phyloP scores from a whole-genome alignment of 768 basidiomycete genomes.

The Asterophora parasitica region DNA sequence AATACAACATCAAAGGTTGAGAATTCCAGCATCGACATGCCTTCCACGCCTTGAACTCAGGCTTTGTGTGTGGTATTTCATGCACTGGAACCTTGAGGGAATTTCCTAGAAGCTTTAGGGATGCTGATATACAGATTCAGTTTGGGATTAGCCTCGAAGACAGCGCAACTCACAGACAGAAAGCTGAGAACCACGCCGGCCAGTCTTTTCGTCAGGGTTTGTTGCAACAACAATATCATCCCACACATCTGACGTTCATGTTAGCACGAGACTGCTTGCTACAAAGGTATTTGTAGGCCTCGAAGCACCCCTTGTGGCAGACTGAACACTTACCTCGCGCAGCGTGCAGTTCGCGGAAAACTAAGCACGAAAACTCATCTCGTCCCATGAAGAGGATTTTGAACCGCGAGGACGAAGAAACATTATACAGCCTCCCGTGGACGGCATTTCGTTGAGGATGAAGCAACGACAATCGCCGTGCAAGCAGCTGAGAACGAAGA shows the following conservation, averaged over 20 bases:
- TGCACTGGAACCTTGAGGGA: conserved; percentile 49
- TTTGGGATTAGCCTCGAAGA: background rate
- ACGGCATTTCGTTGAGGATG: background rate
- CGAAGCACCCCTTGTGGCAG: background rate
- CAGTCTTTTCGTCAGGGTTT: conserved; percentile 60
- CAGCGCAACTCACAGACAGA: conserved; percentile 45
- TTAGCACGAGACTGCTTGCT: background rate
- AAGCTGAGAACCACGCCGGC: conserved; percentile 53
- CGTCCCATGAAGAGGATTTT: conserved; percentile 87
- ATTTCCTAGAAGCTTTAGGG: conserved; percentile 58
- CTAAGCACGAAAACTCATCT: conserved; percentile 79
- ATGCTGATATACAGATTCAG: conserved; percentile 43
- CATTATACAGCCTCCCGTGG: background rate
- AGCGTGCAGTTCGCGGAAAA: conserved; percentile 58
- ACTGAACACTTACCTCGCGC: conserved; percentile 46
- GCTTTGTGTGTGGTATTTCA: conserved; percentile 53
- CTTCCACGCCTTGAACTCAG: conserved; percentile 61
- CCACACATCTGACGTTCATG: conserved; percentile 67
- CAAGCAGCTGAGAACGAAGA: background rate
- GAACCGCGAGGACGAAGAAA: conserved; percentile 32
- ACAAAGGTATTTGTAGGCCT: too few species aligned
- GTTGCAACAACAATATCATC: conserved; percentile 61
- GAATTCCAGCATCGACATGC: conserved; percentile 31
- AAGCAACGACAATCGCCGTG: background rate
- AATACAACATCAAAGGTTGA: background rate